Conservation (phyloP, 176 grass and related monocot genomes). For the Tuctoria greenei region DNA sequence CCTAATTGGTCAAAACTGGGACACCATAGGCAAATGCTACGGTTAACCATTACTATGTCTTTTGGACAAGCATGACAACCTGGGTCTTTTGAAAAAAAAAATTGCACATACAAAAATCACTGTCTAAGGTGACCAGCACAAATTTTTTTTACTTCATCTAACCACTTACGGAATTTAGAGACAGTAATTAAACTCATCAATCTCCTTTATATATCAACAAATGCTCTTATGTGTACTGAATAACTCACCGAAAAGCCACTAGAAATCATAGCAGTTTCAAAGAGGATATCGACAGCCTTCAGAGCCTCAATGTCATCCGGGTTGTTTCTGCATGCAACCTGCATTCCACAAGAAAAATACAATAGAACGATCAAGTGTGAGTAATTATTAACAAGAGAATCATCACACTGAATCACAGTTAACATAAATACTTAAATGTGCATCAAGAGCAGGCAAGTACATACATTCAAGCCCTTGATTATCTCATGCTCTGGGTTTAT, state of each 20-base stretch:
- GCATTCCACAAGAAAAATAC: not conserved
- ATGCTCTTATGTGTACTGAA: not conserved
- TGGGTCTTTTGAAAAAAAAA: too few species aligned
- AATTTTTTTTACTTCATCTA: too few species aligned
- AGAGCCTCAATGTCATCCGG: slow-evolving; percentile 82
- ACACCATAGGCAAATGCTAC: too few species aligned
- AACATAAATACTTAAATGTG: not conserved
- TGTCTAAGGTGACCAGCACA: not conserved
- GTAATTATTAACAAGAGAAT: too few species aligned
- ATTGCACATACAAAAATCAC: too few species aligned
- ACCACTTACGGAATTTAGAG: too few species aligned
- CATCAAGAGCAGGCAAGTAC: not conserved
- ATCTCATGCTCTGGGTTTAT: slow-evolving; percentile 95
- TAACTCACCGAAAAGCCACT: slow-evolving; percentile 83
- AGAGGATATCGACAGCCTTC: slow-evolving; percentile 77
- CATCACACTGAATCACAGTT: not conserved
- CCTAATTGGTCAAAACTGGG: too few species aligned
- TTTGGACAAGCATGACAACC: too few species aligned
- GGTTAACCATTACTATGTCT: too few species aligned
- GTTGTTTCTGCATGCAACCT: slow-evolving; percentile 63
- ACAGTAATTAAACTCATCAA: too few species aligned
- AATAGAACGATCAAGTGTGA: too few species aligned
- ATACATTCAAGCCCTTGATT: slow-evolving; percentile 86
- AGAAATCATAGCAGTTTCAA: slow-evolving; percentile 92
- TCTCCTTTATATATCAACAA: too few species aligned